phyloP scores from a whole-genome alignment of 1,139 yeast genomes.

The Groenewaldozyma auringiensis region DNA sequence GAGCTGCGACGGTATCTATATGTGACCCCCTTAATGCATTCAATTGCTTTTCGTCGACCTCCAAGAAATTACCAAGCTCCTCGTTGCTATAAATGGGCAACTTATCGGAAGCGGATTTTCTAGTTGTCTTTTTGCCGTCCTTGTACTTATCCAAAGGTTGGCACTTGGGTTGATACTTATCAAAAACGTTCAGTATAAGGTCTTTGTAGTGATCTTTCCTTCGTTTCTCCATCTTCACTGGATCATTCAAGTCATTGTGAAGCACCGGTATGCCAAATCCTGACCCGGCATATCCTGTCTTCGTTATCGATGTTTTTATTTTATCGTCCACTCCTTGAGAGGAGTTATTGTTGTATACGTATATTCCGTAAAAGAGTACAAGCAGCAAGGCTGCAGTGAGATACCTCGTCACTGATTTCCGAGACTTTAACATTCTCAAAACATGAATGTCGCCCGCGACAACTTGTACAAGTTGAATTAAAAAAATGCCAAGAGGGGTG shows the following conservation, averaged over 20 bases:
- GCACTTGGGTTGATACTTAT: constrained; percentile 8
- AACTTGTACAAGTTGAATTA: too few relatives aligned
- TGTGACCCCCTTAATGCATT: constrained; percentile 47
- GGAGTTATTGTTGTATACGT: not conserved
- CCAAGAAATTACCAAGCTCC: constrained; percentile 46
- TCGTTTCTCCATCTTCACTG: not conserved
- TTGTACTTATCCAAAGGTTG: constrained; percentile 17
- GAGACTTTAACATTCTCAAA: constrained; percentile 1
- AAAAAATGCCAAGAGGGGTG: too few relatives aligned
- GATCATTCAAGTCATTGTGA: not conserved
- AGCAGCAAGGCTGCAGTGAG: not conserved
- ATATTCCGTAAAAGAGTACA: constrained; percentile 1
- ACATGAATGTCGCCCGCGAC: not conserved
- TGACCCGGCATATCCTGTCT: too few relatives aligned
- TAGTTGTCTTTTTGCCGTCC: constrained; percentile 16
- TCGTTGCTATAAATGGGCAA: constrained; percentile 30
- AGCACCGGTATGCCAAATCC: too few relatives aligned
- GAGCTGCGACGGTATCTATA: constrained; percentile 38
- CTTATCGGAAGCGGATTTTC: constrained; percentile 20
- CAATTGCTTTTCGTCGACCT: constrained; percentile 43
- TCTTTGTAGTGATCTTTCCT: constrained; percentile 8
- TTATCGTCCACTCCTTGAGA: too few relatives aligned
- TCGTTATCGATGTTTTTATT: too few relatives aligned
- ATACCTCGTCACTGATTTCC: constrained; percentile 4
- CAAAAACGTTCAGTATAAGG: constrained; percentile 5